phyloP scores from a whole-genome alignment of 106 monocot genomes.

The Chionographis japonica region DNA sequence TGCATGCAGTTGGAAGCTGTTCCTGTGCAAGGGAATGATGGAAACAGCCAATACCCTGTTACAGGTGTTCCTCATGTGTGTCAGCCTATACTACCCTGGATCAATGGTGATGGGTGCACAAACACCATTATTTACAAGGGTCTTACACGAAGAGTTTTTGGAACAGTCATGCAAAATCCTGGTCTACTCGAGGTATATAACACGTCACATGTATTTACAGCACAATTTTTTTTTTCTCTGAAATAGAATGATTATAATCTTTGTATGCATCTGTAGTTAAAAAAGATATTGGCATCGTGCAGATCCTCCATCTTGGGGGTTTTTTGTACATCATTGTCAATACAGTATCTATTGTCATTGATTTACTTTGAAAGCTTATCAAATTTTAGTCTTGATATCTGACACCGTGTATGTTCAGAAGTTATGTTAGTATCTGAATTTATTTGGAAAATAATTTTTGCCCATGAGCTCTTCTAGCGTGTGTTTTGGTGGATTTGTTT shows the following conservation, averaged over 20 bases:
- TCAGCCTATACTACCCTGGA: constrained; percentile 84
- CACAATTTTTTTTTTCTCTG: neutral
- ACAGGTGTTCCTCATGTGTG: constrained; percentile 2
- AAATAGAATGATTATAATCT: neutral
- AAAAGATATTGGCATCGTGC: too few relatives aligned
- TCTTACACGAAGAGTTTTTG: constrained; percentile 74
- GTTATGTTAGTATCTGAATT: too few relatives aligned
- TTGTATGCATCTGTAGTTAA: too few relatives aligned
- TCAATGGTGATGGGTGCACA: constrained; percentile 81
- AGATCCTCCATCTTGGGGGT: neutral
- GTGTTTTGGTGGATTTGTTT: too few relatives aligned
- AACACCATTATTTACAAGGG: constrained; percentile 66
- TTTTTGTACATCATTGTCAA: too few relatives aligned
- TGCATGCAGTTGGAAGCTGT: constrained; percentile 1
- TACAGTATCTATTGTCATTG: too few relatives aligned
- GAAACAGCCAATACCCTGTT: constrained; percentile 7
- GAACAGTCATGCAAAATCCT: constrained; percentile 89
- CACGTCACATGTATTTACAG: neutral
- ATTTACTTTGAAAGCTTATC: too few relatives aligned
- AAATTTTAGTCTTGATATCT: too few relatives aligned
- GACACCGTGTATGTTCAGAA: too few relatives aligned
- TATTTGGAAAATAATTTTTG: too few relatives aligned
- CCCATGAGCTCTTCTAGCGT: too few relatives aligned
- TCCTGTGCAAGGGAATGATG: constrained; percentile 13
- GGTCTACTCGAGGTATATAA: constrained; percentile 79